Percentiles rank a stretch among this genome's conserved stretches.
phyloP scores from a whole-genome alignment of 2,329 filamentous ascomycete species.

The Aspergillus tamarii region DNA sequence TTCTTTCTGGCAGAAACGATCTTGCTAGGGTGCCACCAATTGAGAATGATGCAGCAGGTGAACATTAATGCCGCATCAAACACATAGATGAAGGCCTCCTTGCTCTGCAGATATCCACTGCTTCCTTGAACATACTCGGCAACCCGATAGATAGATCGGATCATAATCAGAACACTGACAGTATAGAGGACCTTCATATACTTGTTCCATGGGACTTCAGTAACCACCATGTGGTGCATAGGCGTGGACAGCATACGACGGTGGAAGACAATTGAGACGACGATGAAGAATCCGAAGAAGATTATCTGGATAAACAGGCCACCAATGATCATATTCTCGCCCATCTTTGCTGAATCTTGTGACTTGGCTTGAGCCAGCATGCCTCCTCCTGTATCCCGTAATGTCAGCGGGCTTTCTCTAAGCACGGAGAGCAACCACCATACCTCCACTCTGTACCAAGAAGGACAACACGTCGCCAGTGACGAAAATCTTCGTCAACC shows the following conservation, averaged over 20 bases:
- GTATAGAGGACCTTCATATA: slow-evolving; percentile 22
- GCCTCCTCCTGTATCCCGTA: neutral
- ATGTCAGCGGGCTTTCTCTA: neutral
- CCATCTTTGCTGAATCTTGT: neutral
- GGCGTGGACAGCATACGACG: slow-evolving; percentile 23
- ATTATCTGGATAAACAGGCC: slow-evolving; percentile 32
- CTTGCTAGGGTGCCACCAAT: slow-evolving; percentile 7
- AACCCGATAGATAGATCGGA: slow-evolving; percentile 51
- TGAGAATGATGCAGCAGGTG: slow-evolving; percentile 1
- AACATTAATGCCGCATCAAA: slow-evolving; percentile 49
- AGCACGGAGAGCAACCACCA: no score
- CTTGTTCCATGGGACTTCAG: slow-evolving; percentile 19
- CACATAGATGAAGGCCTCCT: slow-evolving; percentile 48
- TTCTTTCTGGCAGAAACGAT: neutral
- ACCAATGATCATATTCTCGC: slow-evolving; percentile 21
- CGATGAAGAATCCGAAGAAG: slow-evolving; percentile 30
- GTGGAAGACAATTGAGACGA: slow-evolving; percentile 24
- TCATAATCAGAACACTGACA: slow-evolving; percentile 39
- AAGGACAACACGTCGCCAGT: slow-evolving; percentile 53
- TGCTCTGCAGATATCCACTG: slow-evolving; percentile 42
- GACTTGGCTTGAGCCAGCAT: slow-evolving; percentile 1
- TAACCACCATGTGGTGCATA: slow-evolving; percentile 14
- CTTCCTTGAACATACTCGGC: slow-evolving; percentile 52
- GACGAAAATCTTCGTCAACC: slow-evolving; percentile 55
- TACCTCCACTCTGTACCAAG: slow-evolving; percentile 42